Evolutionary conservation across 139 green algal species (phyloP), one percentile per base, ranked within the genome.

Genomic region (Chlamydomonas sp.): DNA sequence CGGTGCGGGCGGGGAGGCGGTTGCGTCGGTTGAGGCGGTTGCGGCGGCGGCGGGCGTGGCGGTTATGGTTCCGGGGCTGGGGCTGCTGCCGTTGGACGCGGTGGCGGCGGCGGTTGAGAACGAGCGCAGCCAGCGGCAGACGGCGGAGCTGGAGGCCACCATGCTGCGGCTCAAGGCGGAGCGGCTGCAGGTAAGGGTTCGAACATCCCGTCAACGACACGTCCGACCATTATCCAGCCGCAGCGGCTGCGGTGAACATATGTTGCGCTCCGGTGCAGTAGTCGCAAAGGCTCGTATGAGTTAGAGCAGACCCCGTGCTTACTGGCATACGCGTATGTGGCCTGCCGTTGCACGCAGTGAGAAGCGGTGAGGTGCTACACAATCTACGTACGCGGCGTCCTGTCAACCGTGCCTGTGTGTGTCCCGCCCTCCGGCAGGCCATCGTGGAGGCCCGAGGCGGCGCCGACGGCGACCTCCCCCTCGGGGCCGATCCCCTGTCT

Each of bases 381-480:
- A 49, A 49, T 49, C 31, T 49, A 0, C 31, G 0, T 49, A 49
- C 31, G 31, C 31, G 31, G 31, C 31, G 31, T 49, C 31, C 31
- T 49, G 31, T 49, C 31, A 49, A 49, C 31, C 31, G 31, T 49
- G 31, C 31, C 31, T 49, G 31, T 87, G 61, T 5, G 31, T 49
- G 14, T 31, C 68, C 18, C 15, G 9, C 14, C 68, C 4, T 49
- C 49, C 74, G 12, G 12, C 63, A 87, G 83, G 83, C 73, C 4
- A 81, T 75, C 9, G 12, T 87, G 15, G 83, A 87, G 83, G 83
- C 80, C 73, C 76, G 64, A 1, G 83, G 83, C 2, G 72, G 79
- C 62, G 63, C 74, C 63, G 73, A 81, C 31, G 83, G 76, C 83
- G 63, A 66, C 16, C 68, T 18, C 20, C 14, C 15, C 1, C 67